Percentiles rank a stretch among this genome's conserved stretches.
Evolutionary conservation across 495 filamentous ascomycete genomes (phyloP).

Genomic region (Talaromyces nanjingensis): DNA sequence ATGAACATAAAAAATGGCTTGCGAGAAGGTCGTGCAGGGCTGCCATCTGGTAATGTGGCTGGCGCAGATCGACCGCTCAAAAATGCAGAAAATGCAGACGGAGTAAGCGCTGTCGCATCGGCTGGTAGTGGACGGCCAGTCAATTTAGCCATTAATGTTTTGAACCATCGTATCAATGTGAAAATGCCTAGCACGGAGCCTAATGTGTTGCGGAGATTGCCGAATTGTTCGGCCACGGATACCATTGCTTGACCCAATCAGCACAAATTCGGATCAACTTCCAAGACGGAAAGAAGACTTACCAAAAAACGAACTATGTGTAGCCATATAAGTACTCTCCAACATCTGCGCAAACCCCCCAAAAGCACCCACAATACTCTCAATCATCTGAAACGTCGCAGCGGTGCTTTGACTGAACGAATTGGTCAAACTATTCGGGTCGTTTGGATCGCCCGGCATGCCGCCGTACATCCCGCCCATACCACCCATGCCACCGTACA

Average conservation of each 20-base stretch:
- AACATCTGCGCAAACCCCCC: constrained; percentile 99
- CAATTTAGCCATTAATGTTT: constrained; percentile 81
- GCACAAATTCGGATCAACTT: constrained; percentile 11
- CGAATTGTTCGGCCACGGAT: constrained; percentile 94
- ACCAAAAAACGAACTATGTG: constrained; percentile 98
- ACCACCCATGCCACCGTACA: constrained; percentile 44
- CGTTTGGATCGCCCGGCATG: constrained; percentile 63
- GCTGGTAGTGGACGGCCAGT: constrained; percentile 91
- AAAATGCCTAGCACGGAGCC: constrained; percentile 94
- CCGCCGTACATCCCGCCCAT: constrained; percentile 31
- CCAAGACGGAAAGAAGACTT: constrained; percentile 28
- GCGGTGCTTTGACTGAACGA: constrained; percentile 87
- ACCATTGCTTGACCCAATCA: constrained; percentile 72
- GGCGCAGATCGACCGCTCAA: constrained; percentile 42
- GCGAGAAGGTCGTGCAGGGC: constrained; percentile 65
- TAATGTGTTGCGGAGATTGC: constrained; percentile 86
- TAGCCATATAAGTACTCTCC: constrained; percentile 99
- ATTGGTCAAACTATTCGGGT: constrained; percentile 86
- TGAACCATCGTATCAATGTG: constrained; percentile 89
- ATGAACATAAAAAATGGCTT: constrained; percentile 97
- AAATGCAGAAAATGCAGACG: constrained; percentile 83
- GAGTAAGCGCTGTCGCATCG: constrained; percentile 77
- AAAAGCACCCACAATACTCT: constrained; percentile 94
- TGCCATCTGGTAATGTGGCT: constrained; percentile 46
- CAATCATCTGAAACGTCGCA: constrained; percentile 98